Conservation (phyloP, 2,329 filamentous ascomycete genomes). For the Colletotrichum magnum region DNA sequence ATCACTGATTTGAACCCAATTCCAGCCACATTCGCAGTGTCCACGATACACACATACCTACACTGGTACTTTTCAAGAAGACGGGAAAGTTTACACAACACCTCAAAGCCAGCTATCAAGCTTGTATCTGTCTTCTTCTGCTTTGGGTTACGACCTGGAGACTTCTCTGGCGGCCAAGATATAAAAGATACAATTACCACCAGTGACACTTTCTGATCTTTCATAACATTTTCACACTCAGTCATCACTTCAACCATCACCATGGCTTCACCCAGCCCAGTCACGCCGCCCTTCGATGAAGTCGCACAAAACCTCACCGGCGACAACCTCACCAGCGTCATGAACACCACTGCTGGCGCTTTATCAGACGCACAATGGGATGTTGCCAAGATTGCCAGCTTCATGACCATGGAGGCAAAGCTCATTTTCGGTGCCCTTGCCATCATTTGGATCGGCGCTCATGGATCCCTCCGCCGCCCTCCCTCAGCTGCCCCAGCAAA, state of each 20-base stretch:
- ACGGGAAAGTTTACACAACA: background rate
- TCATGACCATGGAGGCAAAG: conserved; percentile 55
- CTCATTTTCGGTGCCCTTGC: conserved; percentile 78
- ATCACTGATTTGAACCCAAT: too few species aligned
- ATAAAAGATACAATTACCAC: too few species aligned
- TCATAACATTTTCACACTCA: background rate
- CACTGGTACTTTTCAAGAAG: too few species aligned
- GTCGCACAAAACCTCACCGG: conserved; percentile 46
- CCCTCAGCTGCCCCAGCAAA: conserved; percentile 78
- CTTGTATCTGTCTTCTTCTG: too few species aligned
- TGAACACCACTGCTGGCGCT: conserved; percentile 49
- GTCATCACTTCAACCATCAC: background rate
- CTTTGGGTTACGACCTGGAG: too few species aligned
- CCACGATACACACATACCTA: too few species aligned
- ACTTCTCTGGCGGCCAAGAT: too few species aligned
- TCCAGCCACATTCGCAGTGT: too few species aligned
- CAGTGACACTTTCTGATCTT: background rate
- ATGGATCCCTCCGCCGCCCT: conserved; percentile 87
- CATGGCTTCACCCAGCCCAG: conserved; percentile 37
- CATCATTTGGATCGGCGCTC: conserved; percentile 87
- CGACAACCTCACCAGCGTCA: conserved; percentile 42
- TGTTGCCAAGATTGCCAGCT: conserved; percentile 52
- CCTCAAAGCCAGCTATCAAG: background rate
- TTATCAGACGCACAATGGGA: conserved; percentile 44
- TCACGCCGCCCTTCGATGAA: conserved; percentile 44